These are phyloP conservation scores for Syncephalastrum monosporum DNA, from an alignment of 371 early-diverging fungal species.

Conservation along the genomic window DNA sequence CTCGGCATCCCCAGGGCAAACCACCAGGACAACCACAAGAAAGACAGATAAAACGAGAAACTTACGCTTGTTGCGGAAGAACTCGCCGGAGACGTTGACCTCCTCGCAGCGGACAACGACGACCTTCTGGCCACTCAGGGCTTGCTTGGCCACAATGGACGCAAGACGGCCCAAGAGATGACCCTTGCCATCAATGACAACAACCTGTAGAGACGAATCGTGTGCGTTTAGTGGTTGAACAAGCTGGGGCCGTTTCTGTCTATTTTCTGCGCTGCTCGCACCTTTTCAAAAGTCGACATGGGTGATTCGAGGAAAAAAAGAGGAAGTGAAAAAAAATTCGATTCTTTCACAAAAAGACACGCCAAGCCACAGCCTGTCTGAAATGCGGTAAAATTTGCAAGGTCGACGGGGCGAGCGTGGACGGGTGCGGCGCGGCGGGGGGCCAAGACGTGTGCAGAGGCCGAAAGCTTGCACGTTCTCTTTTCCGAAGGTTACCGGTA, in stretches of 20 bases:
- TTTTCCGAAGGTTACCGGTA: too few species aligned
- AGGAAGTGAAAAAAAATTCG: conserved; percentile 5
- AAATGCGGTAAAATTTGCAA: too few species aligned
- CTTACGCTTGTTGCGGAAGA: conserved; percentile 98
- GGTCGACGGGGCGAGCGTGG: too few species aligned
- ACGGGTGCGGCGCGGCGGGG: too few species aligned
- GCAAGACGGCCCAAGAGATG: conserved; percentile 99
- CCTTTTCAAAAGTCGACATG: conserved; percentile 51
- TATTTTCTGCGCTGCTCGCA: conserved; percentile 8
- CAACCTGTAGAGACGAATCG: conserved; percentile 64
- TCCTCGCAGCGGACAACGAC: conserved; percentile 99
- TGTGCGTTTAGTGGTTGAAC: conserved; percentile 2
- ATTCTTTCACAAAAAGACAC: too few species aligned
- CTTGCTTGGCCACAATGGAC: conserved; percentile 98
- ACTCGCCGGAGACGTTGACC: conserved; percentile 96
- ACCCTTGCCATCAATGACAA: conserved; percentile 99
- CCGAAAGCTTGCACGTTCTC: too few species aligned
- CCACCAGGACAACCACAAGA: neutral
- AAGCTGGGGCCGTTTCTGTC: conserved; percentile 2
- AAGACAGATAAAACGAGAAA: conserved; percentile 8
- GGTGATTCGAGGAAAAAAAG: conserved; percentile 19
- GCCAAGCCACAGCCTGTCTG: too few species aligned
- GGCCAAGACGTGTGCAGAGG: too few species aligned
- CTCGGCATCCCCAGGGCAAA: too few species aligned
- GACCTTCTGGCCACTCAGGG: conserved; percentile 97